Evolutionary conservation across 129 eudicot species (phyloP), one percentile per base, ranked within the genome.

Genomic region (Chrysanthemum seticuspe): DNA sequence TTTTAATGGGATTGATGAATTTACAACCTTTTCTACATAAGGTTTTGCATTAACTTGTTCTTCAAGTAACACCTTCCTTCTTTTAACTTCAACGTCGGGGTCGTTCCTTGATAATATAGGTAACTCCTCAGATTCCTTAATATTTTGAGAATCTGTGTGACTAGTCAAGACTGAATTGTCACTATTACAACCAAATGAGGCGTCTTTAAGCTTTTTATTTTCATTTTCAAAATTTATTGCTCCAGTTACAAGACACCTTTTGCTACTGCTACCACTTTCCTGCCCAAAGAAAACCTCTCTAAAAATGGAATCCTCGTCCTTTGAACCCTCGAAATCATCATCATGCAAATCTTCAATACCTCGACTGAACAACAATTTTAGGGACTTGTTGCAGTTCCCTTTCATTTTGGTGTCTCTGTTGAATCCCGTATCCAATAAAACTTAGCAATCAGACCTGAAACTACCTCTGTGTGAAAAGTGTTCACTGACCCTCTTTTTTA

Each of bases 301-400:
- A 72, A 86, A 88, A 56, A 83, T 94, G 56, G 72, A 75, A 57
- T 71, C 85, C 79, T 90, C 99, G 47, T 85, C 84, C 55, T 59
- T 69, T 73, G 96, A 88, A 48, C 94, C 97, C 64, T 88, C 99
- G 68, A 88, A 90, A 51, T 86, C 87, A 68, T 90, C 97, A 55
- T 90, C 94, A 56, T 84, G 93, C 79, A 89, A 71, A 76, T 71
- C 82, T 74, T 85, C 90, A 49, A 89, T 76, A 47, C 85, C 91
- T 72, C 73, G 76, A 73, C 79, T 74, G 77, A 87, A 82, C 62
- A 86, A 78, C 85, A 83, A 78, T 71, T 83, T 80, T 44, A 80
- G 9, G 54, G 80, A 76, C 36, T 78, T 80, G 61, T 66, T 77
- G 79, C 75, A 78, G 67, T 47, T 75, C 71, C 75, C 73, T 73